Percentiles rank a stretch among this genome's conserved stretches.
Conservation (phyloP, 306 rosid genomes). For the Vigna radiata region DNA sequence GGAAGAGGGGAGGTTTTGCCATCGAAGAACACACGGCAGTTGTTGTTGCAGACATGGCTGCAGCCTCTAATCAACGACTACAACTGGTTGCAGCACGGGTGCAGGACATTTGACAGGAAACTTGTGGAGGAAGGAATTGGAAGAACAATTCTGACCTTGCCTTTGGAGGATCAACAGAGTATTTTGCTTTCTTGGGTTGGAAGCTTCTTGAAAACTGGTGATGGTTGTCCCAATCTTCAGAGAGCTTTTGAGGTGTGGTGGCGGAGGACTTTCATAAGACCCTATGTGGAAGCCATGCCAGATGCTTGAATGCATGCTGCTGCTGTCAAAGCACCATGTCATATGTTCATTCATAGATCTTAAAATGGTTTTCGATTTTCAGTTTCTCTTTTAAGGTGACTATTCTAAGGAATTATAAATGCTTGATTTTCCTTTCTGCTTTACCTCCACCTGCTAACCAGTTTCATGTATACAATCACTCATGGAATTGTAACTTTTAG, state of each 20-base stretch:
- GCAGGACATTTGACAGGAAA: slow-evolving; percentile 81
- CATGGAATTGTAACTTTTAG: slow-evolving; percentile 35
- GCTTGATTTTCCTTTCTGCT: slow-evolving; percentile 32
- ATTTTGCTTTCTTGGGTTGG: slow-evolving; percentile 90
- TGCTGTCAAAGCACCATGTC: slow-evolving; percentile 46
- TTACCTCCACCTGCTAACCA: slow-evolving; percentile 35
- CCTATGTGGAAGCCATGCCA: slow-evolving; percentile 58
- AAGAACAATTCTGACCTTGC: slow-evolving; percentile 90
- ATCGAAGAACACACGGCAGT: slow-evolving; percentile 69
- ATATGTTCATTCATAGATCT: slow-evolving; percentile 24
- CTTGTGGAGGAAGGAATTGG: slow-evolving; percentile 97
- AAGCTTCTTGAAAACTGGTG: slow-evolving; percentile 82
- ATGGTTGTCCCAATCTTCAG: slow-evolving; percentile 91
- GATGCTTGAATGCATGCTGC: slow-evolving; percentile 53
- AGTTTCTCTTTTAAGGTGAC: slow-evolving; percentile 18
- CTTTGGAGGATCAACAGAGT: slow-evolving; percentile 88
- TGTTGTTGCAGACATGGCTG: slow-evolving; percentile 83
- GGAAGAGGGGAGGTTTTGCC: slow-evolving; percentile 91
- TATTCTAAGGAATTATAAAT: slow-evolving; percentile 31
- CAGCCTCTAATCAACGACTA: slow-evolving; percentile 90
- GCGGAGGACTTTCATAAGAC: slow-evolving; percentile 88
- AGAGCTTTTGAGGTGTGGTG: slow-evolving; percentile 97
- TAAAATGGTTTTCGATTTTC: slow-evolving; percentile 7
- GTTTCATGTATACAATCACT: slow-evolving; percentile 38
- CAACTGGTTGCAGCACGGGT: slow-evolving; percentile 85